Evolutionary conservation across 306 rosid species (phyloP), one percentile per base, ranked within the genome.

Genomic region (Fragaria vesca): DNA sequence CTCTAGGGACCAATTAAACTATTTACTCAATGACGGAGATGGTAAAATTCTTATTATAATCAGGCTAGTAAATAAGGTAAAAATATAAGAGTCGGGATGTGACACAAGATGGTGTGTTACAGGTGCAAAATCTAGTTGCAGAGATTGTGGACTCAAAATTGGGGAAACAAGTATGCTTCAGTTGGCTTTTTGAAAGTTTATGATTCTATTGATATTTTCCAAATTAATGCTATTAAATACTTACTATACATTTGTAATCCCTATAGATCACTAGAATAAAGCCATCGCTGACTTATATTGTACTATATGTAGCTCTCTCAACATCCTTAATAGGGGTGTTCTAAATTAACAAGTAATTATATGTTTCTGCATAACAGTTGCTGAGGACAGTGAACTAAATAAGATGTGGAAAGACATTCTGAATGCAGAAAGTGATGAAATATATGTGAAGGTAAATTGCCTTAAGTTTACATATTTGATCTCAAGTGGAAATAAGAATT

Each of bases 381-480:
- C 91, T 0, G 93, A 91, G 88, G 82, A 86, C 85, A 82, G 90
- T 61, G 99, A 93, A 83, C 87, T 95, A 69, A 93, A 87, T 80
- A 91, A 87, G 82, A 94, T 95, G 76, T 95, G 99, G 99, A 95
- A 91, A 84, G 99, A 95, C 77, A 75, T 95, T 75, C 88, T 95
- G 74, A 42, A 95, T 80, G 97, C 96, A 16, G 96, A 95, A 17
- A 98, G 99, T 24, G 99, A 95, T 81, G 99, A 95, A 84, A 95
- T 95, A 81, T 95, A 95, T 82, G 84, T 95, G 57, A 95, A 95
- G 97, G 98, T 95, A 90, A 80, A 61, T 28, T 2, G 12, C 58
- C 61, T 58, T 3, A 8, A 24, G 20, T 69, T 48, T 70, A 36
- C 21, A 17, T 68, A 12, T 24, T 12, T 50, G 26, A n/a, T 12